Evolutionary conservation across 768 basidiomycete species (phyloP), one percentile per base, ranked within the genome.

Genomic region (Holtermannia corniformis): DNA sequence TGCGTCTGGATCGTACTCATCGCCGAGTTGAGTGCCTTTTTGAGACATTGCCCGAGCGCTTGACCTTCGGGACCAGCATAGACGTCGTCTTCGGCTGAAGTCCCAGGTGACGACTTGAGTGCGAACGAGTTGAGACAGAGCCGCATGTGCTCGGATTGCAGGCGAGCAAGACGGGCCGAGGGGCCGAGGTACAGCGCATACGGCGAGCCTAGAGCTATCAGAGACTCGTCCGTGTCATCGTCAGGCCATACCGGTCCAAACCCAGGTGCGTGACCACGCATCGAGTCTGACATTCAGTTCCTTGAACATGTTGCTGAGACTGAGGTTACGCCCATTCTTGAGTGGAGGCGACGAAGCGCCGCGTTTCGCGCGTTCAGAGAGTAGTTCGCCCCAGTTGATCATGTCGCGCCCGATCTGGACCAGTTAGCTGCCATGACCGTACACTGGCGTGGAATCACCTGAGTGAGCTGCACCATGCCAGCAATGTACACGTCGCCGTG

Each of bases 61-160:
- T n/a, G n/a, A n/a, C n/a, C n/a, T n/a, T n/a, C n/a, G n/a, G n/a
- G n/a, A n/a, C n/a, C n/a, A 4, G 57, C 59, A 16, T 59, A 53
- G 20, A 51, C 25, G n/a, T 54, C 55, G 44, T 62, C 54, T 41
- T 52, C 47, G n/a, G 58, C 58, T n/a, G n/a, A n/a, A n/a, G n/a
- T n/a, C n/a, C n/a, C n/a, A 11, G 63, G 49, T 13, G 50, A 55
- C 5, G 62, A 54, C 49, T 62, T 61, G 27, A 66, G 54, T 1
- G 61, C 62, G 49, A 61, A 63, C 19, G 62, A 61, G 43, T 66
- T 66, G 19, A 66, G 44, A 40, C 64, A 66, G 20, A 66, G 44
- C 41, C 64, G 49, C 55, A 66, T 58, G 47, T 66, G 64, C 22
- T 66, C 62, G 1, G 59, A 62, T 47, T 60, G 59, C 2, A 66